Evolutionary conservation across 2,329 filamentous ascomycete genomes (phyloP), one percentile per base, ranked within the genome.

Genomic region (Microthyrium microscopicum): DNA sequence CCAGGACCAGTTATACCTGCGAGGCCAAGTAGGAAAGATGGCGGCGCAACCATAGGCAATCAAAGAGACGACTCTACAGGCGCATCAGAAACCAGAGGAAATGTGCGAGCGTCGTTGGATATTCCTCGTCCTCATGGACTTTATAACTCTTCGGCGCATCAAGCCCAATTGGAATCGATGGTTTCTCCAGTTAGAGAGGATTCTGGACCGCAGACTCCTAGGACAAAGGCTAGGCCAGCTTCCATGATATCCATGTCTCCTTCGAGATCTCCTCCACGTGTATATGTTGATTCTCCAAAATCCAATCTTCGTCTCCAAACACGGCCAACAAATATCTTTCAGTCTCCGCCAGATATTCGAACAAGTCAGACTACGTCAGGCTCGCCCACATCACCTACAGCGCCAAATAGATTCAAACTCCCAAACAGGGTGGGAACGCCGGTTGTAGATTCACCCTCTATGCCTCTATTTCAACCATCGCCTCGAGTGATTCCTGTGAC

Each of bases 271-370:
- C 66, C 73, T 20, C 78, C 80, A 13, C 64, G 73, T 20, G 70
- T 85, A 37, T 70, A 66, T 4, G 60, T 84, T 29, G 67, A 81
- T 35, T 76, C 78, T 27, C 68, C 72, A 1, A 76, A 72, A 41
- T 27, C 11, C 15, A 19, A 24, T n/a, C n/a, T n/a, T n/a, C n/a
- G n/a, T n/a, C n/a, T n/a, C n/a, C n/a, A n/a, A n/a, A n/a, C n/a
- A n/a, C n/a, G n/a, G n/a, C n/a, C n/a, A n/a, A n/a, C n/a, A n/a
- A n/a, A n/a, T n/a, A n/a, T n/a, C n/a, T n/a, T n/a, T n/a, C n/a
- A n/a, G n/a, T n/a, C n/a, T n/a, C n/a, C n/a, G n/a, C n/a, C 24
- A 22, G 31, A 38, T 13, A 15, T n/a, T n/a, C 26, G 34, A 15
- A 7, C 12, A 18, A 20, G 15, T 7, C 11, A 42, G 17, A 39